Percentiles rank a stretch among this genome's conserved stretches.
These are phyloP conservation scores for Solanum neorickii DNA, from an alignment of 257 asterid species.

Conservation along the genomic window DNA sequence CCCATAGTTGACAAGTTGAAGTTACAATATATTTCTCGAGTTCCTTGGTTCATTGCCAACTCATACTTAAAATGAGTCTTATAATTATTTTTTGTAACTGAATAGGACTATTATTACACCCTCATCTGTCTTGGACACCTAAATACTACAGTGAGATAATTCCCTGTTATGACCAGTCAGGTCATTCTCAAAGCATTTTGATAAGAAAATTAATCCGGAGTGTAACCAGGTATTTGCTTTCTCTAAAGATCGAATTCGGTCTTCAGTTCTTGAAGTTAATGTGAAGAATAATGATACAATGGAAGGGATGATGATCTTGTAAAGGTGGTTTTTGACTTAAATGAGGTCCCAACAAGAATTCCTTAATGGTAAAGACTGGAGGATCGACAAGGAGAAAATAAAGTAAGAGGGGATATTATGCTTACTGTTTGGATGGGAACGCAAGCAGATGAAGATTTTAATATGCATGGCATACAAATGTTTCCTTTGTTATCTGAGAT, in stretches of 20 bases:
- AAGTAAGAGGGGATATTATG: constrained; percentile 54
- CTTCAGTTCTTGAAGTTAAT: constrained; percentile 50
- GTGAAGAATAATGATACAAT: constrained; percentile 52
- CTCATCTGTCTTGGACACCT: background rate
- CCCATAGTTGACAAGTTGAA: background rate
- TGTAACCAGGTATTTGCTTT: constrained; percentile 78
- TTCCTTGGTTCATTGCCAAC: background rate
- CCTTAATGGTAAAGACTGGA: constrained; percentile 73
- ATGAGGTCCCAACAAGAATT: constrained; percentile 58
- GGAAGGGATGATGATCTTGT: constrained; percentile 52
- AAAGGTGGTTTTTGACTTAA: constrained; percentile 41
- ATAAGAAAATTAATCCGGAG: constrained; percentile 39
- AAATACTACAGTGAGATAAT: background rate
- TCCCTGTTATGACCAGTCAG: background rate
- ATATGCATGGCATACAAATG: constrained; percentile 78
- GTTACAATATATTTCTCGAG: background rate
- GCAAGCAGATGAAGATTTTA: constrained; percentile 67
- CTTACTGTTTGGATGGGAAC: constrained; percentile 71
- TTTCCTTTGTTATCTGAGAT: constrained; percentile 61
- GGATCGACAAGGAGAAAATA: constrained; percentile 39
- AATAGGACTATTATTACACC: background rate
- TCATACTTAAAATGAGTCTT: background rate
- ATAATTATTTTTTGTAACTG: background rate
- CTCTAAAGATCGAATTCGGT: constrained; percentile 58
- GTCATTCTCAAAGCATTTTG: constrained; percentile 20